A percentile compares a stretch with the other conserved stretches of the same genome.
Conservation (phyloP, 2,329 filamentous ascomycete species). For the Aureobasidium mangrovei region DNA sequence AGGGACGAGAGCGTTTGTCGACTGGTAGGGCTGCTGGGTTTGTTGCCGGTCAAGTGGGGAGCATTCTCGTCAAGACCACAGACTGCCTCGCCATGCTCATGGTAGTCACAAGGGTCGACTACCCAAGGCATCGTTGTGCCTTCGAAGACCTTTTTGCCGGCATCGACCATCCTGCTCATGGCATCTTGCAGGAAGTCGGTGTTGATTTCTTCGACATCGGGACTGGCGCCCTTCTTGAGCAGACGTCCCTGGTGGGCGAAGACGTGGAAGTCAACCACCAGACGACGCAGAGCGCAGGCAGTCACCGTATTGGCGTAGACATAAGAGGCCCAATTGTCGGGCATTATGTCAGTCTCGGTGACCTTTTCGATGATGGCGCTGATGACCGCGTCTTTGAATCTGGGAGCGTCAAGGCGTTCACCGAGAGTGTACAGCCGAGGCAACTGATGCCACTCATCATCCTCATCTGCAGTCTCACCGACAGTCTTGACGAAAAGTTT, state of each 20-base stretch:
- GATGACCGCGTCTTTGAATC: conserved; percentile 17
- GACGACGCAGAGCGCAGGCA: neutral
- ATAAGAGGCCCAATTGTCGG: neutral
- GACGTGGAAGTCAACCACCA: conserved; percentile 15
- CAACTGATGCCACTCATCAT: conserved; percentile 10
- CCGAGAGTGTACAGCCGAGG: conserved; percentile 16
- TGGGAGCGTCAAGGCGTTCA: conserved; percentile 14
- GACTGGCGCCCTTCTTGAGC: too few species aligned
- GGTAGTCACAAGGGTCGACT: neutral
- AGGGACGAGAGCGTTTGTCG: too few species aligned
- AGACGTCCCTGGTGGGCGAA: too few species aligned
- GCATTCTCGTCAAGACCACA: too few species aligned
- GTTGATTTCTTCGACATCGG: neutral
- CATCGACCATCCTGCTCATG: neutral
- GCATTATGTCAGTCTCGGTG: neutral
- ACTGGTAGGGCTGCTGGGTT: too few species aligned
- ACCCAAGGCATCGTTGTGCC: neutral
- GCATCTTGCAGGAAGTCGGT: conserved; percentile 10
- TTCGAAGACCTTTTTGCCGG: neutral
- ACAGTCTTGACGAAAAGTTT: neutral
- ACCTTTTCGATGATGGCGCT: conserved; percentile 15
- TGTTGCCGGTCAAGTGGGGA: too few species aligned
- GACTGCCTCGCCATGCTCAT: neutral
- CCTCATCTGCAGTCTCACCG: neutral
- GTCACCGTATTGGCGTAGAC: neutral